Conservation (phyloP, 169 alveolate genomes). For the Cryptosporidium meleagridis region DNA sequence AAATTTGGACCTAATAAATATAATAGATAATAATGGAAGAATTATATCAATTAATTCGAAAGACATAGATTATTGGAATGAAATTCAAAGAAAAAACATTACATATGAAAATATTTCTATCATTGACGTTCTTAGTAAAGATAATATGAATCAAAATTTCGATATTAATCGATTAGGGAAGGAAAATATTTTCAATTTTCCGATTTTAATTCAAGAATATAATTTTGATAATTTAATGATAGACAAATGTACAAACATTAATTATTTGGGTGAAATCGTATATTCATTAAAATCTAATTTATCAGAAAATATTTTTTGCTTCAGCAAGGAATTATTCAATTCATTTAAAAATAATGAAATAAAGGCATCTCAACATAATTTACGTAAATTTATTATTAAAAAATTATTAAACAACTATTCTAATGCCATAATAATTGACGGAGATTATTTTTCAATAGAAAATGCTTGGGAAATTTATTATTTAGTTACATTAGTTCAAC, state of each 20-base stretch:
- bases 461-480: constrained; percentile 16
- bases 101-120: background rate
- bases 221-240: background rate
- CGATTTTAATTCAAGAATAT: background rate
- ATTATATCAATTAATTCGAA: background rate
- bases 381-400: background rate
- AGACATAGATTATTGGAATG: too few species aligned
- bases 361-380: background rate
- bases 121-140: background rate
- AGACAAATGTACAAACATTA: background rate
- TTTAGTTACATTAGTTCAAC: constrained; percentile 1
- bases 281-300: constrained; percentile 4
- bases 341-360: background rate
- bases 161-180: background rate
- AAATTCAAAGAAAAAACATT: background rate
- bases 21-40: background rate
- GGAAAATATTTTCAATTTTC: background rate
- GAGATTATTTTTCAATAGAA: constrained; percentile 17
- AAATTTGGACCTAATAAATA: background rate
- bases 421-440: background rate
- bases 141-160: background rate
- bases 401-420: background rate
- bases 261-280: constrained; percentile 22
- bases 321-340: background rate
- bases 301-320: background rate